phyloP scores from a whole-genome alignment of 305 asterid genomes.

The Striga hermonthica region DNA sequence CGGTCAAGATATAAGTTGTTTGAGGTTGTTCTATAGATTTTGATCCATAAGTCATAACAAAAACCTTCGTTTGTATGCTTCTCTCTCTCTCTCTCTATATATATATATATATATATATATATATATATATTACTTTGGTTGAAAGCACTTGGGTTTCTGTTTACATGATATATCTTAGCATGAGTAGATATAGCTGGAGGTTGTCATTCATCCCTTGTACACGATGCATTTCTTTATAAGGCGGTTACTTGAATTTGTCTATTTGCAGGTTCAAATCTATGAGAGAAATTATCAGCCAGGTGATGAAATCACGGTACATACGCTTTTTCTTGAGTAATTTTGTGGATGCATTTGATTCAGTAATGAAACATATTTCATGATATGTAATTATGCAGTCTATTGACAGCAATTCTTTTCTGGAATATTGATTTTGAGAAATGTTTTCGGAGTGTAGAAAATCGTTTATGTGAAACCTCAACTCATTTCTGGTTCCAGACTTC shows the following conservation, averaged over 20 bases:
- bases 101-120: too few species aligned
- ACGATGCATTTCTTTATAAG: conserved; percentile 19
- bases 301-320: conserved; percentile 74
- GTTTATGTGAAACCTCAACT: not conserved
- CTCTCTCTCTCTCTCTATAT: too few species aligned
- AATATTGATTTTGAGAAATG: not conserved
- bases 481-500: not conserved
- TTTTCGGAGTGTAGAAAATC: not conserved
- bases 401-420: not conserved
- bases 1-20: conserved; percentile 2
- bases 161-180: not conserved
- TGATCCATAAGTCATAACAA: too few species aligned
- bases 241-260: conserved; percentile 30
- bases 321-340: conserved; percentile 5
- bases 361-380: conserved; percentile 6
- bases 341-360: not conserved
- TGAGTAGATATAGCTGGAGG: conserved; percentile 19
- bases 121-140: not conserved
- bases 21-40: not conserved
- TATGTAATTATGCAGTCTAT: not conserved
- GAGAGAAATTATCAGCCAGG: conserved; percentile 92
- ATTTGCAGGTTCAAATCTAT: conserved; percentile 79
- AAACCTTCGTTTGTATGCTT: too few species aligned
- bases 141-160: not conserved
- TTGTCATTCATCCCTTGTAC: conserved; percentile 1